Conservation (phyloP, 2,329 filamentous ascomycete species). For the Chrysoporthe cubensis region DNA sequence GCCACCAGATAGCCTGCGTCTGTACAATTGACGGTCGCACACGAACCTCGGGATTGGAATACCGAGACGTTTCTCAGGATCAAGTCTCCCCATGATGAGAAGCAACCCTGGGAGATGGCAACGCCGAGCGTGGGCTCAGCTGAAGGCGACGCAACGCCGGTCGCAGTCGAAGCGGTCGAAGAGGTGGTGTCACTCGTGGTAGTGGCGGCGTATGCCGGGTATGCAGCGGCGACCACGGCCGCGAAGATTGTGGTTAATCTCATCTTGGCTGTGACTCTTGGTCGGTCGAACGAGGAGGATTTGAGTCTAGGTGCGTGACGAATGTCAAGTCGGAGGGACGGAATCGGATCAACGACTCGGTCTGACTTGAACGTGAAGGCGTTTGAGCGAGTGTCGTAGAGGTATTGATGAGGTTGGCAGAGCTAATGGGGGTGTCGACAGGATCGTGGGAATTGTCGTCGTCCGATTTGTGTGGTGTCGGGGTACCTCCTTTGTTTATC, state of each 20-base stretch:
- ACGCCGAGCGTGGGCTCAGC: conserved; percentile 42
- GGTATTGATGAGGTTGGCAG: neutral
- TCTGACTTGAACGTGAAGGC: neutral
- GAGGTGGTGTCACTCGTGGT: conserved; percentile 23
- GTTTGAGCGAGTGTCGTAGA: neutral
- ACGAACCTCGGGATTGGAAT: conserved; percentile 49
- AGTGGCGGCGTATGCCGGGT: conserved; percentile 20
- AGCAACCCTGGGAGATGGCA: conserved; percentile 57
- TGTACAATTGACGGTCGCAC: conserved; percentile 44
- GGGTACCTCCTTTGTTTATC: neutral
- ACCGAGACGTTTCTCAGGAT: conserved; percentile 31
- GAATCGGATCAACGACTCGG: conserved; percentile 18
- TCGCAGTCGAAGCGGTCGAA: conserved; percentile 20
- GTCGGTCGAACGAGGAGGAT: conserved; percentile 1
- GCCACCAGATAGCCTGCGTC: conserved; percentile 58
- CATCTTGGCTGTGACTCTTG: conserved; percentile 19
- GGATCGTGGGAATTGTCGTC: neutral
- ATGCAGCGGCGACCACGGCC: conserved; percentile 18
- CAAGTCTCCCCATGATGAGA: conserved; percentile 47
- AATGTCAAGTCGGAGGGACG: conserved; percentile 1
- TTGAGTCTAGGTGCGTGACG: neutral
- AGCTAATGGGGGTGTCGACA: neutral
- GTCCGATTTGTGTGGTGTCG: neutral
- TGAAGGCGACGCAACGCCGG: conserved; percentile 43
- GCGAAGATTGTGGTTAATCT: conserved; percentile 24